A percentile compares a stretch with the other conserved stretches of the same genome.
These are phyloP conservation scores for Fusarium dimerum DNA, from an alignment of 2,329 filamentous ascomycete genomes.

Conservation along the genomic window DNA sequence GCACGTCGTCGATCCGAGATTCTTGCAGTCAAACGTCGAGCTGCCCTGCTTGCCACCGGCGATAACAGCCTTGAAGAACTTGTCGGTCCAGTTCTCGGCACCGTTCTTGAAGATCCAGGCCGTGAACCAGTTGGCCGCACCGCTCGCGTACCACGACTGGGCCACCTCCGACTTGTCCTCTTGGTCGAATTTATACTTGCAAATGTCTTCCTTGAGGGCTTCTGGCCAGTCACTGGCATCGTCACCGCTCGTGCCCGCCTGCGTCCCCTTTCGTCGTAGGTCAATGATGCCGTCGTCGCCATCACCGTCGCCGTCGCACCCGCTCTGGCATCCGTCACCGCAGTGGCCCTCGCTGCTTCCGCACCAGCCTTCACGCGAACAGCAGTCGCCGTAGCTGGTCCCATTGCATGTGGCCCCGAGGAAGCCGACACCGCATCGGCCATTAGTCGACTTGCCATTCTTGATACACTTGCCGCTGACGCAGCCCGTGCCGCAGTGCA, in stretches of 20 bases:
- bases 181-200: too few species aligned
- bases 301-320: background rate
- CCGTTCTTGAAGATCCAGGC: background rate
- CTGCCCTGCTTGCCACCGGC: too few species aligned
- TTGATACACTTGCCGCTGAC: conserved; percentile 8
- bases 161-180: too few species aligned
- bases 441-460: conserved; percentile 4
- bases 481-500: conserved; percentile 11
- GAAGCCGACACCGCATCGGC: conserved; percentile 5
- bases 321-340: conserved; percentile 4
- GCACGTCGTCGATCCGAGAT: background rate
- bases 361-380: conserved; percentile 6
- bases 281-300: background rate
- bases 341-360: conserved; percentile 2
- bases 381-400: conserved; percentile 4
- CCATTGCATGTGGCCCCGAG: conserved; percentile 3
- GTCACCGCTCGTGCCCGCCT: too few species aligned
- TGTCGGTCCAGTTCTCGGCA: background rate
- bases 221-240: too few species aligned
- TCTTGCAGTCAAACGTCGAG: too few species aligned
- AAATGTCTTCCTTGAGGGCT: too few species aligned
- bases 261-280: too few species aligned
- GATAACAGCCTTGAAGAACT: too few species aligned
- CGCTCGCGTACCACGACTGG: background rate
- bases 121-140: background rate